Conservation (phyloP, 176 grass and related monocot species). For the Aegilops tauschii region DNA sequence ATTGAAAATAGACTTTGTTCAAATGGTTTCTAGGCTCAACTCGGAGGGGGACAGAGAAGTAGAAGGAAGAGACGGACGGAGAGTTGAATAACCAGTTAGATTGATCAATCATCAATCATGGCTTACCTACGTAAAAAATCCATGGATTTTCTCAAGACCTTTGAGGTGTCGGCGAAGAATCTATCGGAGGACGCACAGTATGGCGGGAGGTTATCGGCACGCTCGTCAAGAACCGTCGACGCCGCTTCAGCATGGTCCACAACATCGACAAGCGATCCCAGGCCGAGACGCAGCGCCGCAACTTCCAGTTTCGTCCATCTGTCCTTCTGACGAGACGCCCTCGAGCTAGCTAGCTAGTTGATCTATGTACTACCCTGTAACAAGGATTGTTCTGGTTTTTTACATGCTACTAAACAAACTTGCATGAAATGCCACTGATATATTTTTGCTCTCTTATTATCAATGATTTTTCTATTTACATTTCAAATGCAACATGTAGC, state of each 20-base stretch:
- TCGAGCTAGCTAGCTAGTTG: too few relatives aligned
- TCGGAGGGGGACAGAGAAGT: too few relatives aligned
- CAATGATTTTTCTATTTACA: background rate
- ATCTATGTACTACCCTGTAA: too few relatives aligned
- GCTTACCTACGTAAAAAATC: constrained; percentile 51
- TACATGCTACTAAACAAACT: background rate
- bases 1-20: too few relatives aligned
- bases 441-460: background rate
- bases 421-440: background rate
- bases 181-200: constrained; percentile 74
- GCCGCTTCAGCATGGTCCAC: constrained; percentile 85
- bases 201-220: constrained; percentile 71
- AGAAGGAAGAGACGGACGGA: too few relatives aligned
- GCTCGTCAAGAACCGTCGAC: constrained; percentile 71
- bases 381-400: background rate
- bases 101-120: constrained; percentile 3
- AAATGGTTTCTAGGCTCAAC: too few relatives aligned
- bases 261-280: constrained; percentile 65
- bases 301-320: constrained; percentile 47
- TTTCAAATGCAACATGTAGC: background rate
- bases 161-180: constrained; percentile 79
- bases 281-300: constrained; percentile 59
- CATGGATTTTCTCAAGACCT: constrained; percentile 64
- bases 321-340: background rate
- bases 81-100: too few relatives aligned